phyloP scores from a whole-genome alignment of 2,329 filamentous ascomycete genomes.

The Elsinoe fawcettii region DNA sequence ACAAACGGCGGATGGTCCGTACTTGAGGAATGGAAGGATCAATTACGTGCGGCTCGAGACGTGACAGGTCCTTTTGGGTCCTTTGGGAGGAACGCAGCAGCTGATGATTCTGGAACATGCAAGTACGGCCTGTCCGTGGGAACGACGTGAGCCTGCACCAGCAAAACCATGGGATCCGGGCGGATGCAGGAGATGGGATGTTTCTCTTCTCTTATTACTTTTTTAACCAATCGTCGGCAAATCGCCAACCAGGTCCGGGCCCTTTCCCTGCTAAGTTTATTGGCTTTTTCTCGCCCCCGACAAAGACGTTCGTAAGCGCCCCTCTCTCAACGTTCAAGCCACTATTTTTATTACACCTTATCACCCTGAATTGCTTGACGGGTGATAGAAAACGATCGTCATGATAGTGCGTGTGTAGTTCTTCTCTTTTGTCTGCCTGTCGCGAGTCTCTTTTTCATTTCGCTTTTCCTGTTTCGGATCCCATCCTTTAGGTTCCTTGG shows the following conservation, averaged over 20 bases:
- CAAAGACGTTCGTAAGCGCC: neutral
- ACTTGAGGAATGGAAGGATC: neutral
- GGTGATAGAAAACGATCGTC: neutral
- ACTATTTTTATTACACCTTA: neutral
- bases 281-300: neutral
- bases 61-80: neutral
- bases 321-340: neutral
- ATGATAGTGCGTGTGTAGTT: neutral
- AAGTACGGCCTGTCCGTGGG: neutral
- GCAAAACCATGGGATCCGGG: neutral
- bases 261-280: neutral
- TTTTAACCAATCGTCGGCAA: neutral
- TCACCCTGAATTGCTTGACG: neutral
- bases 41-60: neutral
- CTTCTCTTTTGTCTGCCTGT: neutral
- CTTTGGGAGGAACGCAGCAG: neutral
- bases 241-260: neutral
- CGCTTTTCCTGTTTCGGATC: neutral
- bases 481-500: neutral
- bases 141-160: neutral
- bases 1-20: neutral
- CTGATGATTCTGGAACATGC: constrained; percentile 5
- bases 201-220: neutral
- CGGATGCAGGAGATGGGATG: neutral
- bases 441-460: neutral